Evolutionary conservation across 371 early-diverging fungal species (phyloP), one percentile per base, ranked within the genome.

Genomic region (Mortierella sp.): DNA sequence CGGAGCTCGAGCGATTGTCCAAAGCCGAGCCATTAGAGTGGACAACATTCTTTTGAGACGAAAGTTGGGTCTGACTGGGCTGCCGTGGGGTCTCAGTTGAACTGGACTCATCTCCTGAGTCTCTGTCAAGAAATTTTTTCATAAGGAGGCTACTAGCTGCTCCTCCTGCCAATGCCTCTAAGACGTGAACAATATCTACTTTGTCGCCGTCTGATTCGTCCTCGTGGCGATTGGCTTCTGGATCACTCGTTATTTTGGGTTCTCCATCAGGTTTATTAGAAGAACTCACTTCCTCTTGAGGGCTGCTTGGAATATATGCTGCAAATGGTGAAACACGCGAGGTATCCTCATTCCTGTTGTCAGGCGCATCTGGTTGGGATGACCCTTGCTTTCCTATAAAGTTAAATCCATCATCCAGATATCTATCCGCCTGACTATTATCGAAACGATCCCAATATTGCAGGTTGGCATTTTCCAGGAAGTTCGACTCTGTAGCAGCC

Each of bases 401-500:
- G 45, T 47, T 34, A 34, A 76, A 76, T 15, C 59, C 59, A 28
- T 45, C 45, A 12, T 64, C 68, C 22, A 61, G 19, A 35, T 77
- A 64, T 4, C 15, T 35, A 32, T 77, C 77, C 17, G 68, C 64
- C 23, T 68, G 60, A 3, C 40, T 47, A n/a, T 77, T 68, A 19
- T 71, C 72, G 28, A 61, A 17, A 34, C 51, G 56, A 32, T 77
- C 77, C 77, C 77, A 77, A 1, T 65, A 68, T 31, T 56, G 59
- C 32, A 49, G n/a, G 49, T 77, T 77, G 51, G 55, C 61, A 10
- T 28, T 35, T 42, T 77, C 77, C 12, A 68, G 64, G 10, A 57
- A 37, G 4, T 63, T 62, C 49, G 72, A 64, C 15, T 63, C 61
- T 10, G 51, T 61, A 3, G 49, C 34, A 17, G 32, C 26, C 22